Conservation (phyloP, 1,284 basidiomycete genomes). For the Ceratobasidium sp. region DNA sequence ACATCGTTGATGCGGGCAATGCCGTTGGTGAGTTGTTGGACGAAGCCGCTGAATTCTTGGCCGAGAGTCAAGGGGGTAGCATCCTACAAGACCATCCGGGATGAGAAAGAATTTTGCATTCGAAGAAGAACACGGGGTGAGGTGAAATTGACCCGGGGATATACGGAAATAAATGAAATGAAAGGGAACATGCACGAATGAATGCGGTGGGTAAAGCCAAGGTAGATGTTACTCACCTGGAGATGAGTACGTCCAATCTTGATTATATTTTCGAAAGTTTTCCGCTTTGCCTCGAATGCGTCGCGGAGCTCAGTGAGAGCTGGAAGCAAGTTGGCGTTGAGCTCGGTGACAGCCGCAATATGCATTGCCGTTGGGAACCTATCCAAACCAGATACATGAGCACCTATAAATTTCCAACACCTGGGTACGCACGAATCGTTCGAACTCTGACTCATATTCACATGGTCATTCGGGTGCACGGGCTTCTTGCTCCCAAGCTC, state of each 20-base stretch:
- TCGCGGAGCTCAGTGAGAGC: constrained; percentile 87
- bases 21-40: constrained; percentile 92
- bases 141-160: not conserved
- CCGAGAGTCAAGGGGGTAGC: constrained; percentile 98
- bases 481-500: constrained; percentile 96
- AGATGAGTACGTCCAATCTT: constrained; percentile 99
- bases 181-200: not conserved
- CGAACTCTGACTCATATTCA: constrained; percentile 99
- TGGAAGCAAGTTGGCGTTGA: constrained; percentile 85
- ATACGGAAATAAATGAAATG: not conserved
- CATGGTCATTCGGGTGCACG: constrained; percentile 99
- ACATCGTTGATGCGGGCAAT: constrained; percentile 88
- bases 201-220: not conserved
- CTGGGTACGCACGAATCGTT: constrained; percentile 86
- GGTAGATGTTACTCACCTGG: constrained; percentile 65
- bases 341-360: constrained; percentile 93
- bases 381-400: constrained; percentile 30
- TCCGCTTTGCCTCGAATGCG: constrained; percentile 86
- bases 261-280: constrained; percentile 90
- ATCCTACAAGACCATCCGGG: constrained; percentile 68
- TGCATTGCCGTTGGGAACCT: constrained; percentile 99
- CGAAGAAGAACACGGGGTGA: not conserved
- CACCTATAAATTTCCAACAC: constrained; percentile 52
- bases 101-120: not conserved
- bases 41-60: constrained; percentile 99